Evolutionary conservation across 2,329 filamentous ascomycete species (phyloP).

Genomic region (Beauveria varroae): DNA sequence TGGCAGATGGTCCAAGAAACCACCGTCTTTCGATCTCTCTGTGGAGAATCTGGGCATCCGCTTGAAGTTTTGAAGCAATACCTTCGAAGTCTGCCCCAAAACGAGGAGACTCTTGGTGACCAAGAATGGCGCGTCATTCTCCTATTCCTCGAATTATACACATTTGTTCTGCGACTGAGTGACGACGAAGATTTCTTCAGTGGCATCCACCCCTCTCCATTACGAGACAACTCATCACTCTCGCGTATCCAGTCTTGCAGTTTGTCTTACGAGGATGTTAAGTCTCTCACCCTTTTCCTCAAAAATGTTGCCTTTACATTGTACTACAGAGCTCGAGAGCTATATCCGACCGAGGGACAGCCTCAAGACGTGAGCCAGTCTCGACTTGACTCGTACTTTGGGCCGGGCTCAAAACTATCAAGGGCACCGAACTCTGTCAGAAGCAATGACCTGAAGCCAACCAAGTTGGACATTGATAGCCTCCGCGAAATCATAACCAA

Average conservation of each 20-base stretch:
- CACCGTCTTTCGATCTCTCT: constrained; percentile 27
- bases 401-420: constrained; percentile 9
- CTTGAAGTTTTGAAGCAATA: constrained; percentile 25
- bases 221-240: constrained; percentile 31
- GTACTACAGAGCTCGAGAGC: constrained; percentile 72
- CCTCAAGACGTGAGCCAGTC: constrained; percentile 17
- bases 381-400: constrained; percentile 24
- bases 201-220: constrained; percentile 35
- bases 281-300: constrained; percentile 69
- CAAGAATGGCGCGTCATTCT: constrained; percentile 81
- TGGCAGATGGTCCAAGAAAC: constrained; percentile 58
- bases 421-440: not conserved
- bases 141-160: constrained; percentile 89
- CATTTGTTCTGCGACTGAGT: constrained; percentile 83
- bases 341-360: constrained; percentile 26
- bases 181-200: constrained; percentile 95
- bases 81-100: constrained; percentile 18
- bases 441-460: constrained; percentile 14
- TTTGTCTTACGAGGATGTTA: constrained; percentile 63
- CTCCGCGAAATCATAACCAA: constrained; percentile 74
- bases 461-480: constrained; percentile 60
- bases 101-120: constrained; percentile 21
- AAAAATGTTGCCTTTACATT: constrained; percentile 87
- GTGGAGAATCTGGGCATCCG: constrained; percentile 22
- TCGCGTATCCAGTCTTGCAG: constrained; percentile 55